phyloP scores from a whole-genome alignment of 306 rosid species.

The Argentina anserina region DNA sequence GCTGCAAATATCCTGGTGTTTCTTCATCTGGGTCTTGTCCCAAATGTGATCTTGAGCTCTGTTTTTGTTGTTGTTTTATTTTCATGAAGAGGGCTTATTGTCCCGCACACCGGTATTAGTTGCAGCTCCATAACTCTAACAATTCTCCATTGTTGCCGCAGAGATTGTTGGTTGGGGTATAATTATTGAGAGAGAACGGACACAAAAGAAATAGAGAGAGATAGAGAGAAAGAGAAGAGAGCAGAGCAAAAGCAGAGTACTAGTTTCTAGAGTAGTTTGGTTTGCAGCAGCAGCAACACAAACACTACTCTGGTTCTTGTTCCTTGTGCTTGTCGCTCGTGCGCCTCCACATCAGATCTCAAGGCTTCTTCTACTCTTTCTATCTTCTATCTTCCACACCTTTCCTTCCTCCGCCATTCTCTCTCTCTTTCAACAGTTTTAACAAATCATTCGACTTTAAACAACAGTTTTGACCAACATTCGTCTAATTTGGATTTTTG shows the following conservation, averaged over 20 bases:
- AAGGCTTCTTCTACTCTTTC: too few relatives aligned
- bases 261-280: conserved; percentile 20
- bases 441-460: too few relatives aligned
- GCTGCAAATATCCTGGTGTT: too few relatives aligned
- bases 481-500: too few relatives aligned
- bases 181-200: conserved; percentile 22
- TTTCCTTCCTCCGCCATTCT: conserved; percentile 63
- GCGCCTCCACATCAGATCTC: conserved; percentile 51
- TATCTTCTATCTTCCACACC: conserved; percentile 4
- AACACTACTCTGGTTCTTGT: conserved; percentile 38
- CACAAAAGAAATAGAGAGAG: too few relatives aligned
- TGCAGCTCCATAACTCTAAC: neutral
- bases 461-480: too few relatives aligned
- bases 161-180: conserved; percentile 6
- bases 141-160: conserved; percentile 3
- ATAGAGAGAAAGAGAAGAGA: neutral
- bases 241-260: conserved; percentile 14
- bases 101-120: neutral
- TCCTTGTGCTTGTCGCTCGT: conserved; percentile 58
- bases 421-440: too few relatives aligned
- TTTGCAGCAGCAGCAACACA: conserved; percentile 28
- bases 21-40: neutral
- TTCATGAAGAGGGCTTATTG: neutral
- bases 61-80: neutral
- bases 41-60: neutral